Evolutionary conservation across 352 stramenopile species (phyloP).

Genomic region (Phytopythium aichiense): DNA sequence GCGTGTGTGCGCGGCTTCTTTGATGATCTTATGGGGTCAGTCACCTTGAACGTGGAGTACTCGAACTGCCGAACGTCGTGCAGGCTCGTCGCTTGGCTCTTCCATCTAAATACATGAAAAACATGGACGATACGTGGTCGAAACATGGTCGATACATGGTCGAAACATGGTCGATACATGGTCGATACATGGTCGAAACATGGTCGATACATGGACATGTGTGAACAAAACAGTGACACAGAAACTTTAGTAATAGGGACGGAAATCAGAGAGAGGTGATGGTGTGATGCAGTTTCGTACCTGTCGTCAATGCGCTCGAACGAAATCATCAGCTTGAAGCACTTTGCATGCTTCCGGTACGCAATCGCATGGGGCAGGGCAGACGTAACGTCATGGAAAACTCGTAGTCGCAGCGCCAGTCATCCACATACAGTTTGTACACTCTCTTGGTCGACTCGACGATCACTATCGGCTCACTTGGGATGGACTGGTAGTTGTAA

Average conservation of each 20-base stretch:
- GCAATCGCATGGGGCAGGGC: constrained; percentile 16
- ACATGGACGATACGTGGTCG: no score
- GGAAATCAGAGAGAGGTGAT: background rate
- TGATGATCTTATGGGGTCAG: background rate
- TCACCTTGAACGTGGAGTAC: background rate
- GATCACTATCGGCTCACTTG: background rate
- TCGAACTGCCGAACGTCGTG: background rate
- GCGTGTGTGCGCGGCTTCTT: background rate
- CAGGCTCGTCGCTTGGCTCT: background rate
- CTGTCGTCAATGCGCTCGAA: background rate
- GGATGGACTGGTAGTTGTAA: background rate
- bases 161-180: no score
- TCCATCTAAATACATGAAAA: background rate
- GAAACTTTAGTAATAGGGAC: background rate
- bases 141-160: no score
- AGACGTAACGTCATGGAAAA: constrained; percentile 13
- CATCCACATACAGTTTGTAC: background rate
- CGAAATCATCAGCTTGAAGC: background rate
- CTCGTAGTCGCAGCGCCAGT: constrained; percentile 14
- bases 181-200: no score
- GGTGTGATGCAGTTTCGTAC: background rate
- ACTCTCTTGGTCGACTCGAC: background rate
- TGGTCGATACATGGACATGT: background rate
- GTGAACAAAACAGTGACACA: background rate
- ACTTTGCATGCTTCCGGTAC: constrained; percentile 1